A percentile compares a stretch with the other conserved stretches of the same genome.
Evolutionary conservation across 306 rosid species (phyloP).

Genomic region (Crotalaria pallida): DNA sequence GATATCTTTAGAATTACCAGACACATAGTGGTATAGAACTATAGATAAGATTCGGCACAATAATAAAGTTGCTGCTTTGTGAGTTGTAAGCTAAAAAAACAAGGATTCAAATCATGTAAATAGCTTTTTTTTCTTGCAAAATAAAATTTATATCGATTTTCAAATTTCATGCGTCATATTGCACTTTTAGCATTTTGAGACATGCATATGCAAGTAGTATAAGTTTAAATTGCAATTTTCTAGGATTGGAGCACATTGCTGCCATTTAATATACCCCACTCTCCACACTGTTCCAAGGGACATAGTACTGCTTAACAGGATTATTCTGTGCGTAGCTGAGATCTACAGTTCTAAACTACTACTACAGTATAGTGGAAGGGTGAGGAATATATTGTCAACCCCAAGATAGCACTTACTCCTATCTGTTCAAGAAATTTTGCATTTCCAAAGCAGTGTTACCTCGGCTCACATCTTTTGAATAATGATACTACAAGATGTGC

Average conservation of each 20-base stretch:
- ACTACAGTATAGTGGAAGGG: background rate
- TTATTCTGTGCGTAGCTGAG: conserved; percentile 3
- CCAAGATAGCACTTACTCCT: conserved; percentile 16
- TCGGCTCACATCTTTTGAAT: conserved; percentile 14
- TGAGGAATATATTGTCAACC: conserved; percentile 14
- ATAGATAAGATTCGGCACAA: no score
- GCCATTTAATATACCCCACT: background rate
- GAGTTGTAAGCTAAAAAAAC: no score
- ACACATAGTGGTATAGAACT: no score
- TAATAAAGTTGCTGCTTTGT: no score
- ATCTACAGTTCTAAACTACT: background rate
- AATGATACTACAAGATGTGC: conserved; percentile 14
- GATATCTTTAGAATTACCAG: no score
- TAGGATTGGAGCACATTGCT: background rate
- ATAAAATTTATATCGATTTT: no score
- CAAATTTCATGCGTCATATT: no score
- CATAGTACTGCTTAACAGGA: background rate
- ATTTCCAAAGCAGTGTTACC: conserved; percentile 29
- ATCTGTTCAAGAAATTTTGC: background rate
- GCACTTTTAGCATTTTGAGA: background rate
- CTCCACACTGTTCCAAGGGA: background rate
- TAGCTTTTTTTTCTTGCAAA: no score
- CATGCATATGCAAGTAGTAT: background rate
- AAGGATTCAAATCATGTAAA: no score
- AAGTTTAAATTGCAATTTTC: background rate